Evolutionary conservation across 768 basidiomycete genomes (phyloP).

Genomic region (Austroboletus eburneus): DNA sequence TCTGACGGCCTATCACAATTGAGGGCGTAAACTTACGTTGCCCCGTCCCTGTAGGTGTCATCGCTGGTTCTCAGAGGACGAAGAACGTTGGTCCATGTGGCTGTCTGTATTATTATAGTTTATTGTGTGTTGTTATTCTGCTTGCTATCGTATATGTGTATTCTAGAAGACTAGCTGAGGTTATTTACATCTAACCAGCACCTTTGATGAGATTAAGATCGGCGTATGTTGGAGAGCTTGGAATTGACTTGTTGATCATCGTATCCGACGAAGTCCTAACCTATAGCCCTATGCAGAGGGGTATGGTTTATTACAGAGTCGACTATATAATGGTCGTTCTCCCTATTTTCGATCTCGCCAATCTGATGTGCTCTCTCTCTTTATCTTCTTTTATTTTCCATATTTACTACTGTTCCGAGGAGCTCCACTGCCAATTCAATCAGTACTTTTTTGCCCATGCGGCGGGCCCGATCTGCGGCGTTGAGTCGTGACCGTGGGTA

Average conservation of each 20-base stretch:
- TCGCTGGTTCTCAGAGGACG: neutral
- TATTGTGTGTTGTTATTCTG: conserved; percentile 2
- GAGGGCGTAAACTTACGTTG: conserved; percentile 1
- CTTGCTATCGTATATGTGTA: conserved; percentile 7
- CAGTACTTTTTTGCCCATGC: too few species aligned
- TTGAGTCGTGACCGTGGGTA: too few species aligned
- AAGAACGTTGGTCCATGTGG: neutral
- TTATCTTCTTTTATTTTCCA: too few species aligned
- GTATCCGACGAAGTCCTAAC: too few species aligned
- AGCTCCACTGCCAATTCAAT: too few species aligned
- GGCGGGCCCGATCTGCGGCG: too few species aligned
- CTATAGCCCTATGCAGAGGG: too few species aligned
- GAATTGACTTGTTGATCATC: neutral
- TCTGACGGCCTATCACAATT: conserved; percentile 19
- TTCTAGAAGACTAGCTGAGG: neutral
- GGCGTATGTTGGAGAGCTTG: neutral
- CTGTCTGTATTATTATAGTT: neutral
- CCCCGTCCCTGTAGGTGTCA: neutral
- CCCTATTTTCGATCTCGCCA: too few species aligned
- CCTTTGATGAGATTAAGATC: neutral
- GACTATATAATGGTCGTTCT: too few species aligned
- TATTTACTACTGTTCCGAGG: too few species aligned
- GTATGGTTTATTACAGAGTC: too few species aligned
- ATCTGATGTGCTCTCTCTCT: too few species aligned
- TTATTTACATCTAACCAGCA: neutral